Evolutionary conservation across 768 basidiomycete genomes (phyloP).

Genomic region (Tulasnella sp.): DNA sequence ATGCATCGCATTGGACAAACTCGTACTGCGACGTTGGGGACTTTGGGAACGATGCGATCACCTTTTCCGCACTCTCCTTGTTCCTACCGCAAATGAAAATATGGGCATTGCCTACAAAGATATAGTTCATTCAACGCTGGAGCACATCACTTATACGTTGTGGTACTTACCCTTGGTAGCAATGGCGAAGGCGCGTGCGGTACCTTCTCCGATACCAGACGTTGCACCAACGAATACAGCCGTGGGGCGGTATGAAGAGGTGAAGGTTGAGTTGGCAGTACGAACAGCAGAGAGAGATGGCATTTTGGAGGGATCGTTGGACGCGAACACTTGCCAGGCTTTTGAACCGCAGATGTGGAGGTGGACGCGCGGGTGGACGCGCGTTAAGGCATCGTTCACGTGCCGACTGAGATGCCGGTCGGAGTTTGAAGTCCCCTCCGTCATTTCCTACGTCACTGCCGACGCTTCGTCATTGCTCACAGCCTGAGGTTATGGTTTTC

Average conservation of each 20-base stretch:
- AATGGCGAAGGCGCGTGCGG: conserved; percentile 10
- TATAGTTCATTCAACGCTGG: too few relatives aligned
- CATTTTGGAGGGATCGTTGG: conserved; percentile 7
- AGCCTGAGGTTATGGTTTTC: too few relatives aligned
- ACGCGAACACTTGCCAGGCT: too few relatives aligned
- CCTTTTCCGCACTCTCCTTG: conserved; percentile 17
- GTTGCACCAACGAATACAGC: conserved; percentile 18
- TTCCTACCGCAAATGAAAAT: conserved; percentile 20
- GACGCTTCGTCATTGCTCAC: too few relatives aligned
- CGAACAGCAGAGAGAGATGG: not conserved
- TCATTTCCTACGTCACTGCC: too few relatives aligned
- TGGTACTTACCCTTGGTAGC: conserved; percentile 7
- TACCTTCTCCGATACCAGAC: conserved; percentile 15
- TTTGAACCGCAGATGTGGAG: too few relatives aligned
- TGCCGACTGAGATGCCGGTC: too few relatives aligned
- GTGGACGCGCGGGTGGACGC: too few relatives aligned
- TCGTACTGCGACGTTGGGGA: conserved; percentile 22
- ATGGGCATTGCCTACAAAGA: conserved; percentile 12
- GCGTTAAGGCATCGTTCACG: too few relatives aligned
- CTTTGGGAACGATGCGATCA: conserved; percentile 19
- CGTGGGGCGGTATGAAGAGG: conserved; percentile 6
- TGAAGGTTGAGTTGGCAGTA: not conserved
- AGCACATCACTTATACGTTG: not conserved
- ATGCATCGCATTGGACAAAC: conserved; percentile 24
- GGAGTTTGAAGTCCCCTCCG: too few relatives aligned